Conservation (phyloP, 352 stramenopile species). For the Thalassiosira delicatula region DNA sequence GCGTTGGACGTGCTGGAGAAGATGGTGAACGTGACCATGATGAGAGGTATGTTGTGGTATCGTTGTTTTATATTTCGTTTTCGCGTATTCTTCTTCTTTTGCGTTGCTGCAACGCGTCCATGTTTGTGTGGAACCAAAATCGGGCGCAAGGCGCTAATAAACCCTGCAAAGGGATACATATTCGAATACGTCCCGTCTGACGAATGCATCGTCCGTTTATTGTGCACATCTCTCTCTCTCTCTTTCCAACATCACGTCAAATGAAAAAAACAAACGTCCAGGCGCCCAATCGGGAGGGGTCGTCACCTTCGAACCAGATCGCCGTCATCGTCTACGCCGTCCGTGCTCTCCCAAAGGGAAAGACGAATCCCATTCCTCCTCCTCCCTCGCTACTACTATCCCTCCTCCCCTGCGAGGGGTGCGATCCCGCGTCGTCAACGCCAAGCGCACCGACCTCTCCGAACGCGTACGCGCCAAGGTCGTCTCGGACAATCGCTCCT, state of each 20-base stretch:
- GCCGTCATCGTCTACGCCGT: too few species aligned
- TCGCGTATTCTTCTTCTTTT: neutral
- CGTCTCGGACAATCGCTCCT: constrained; percentile 28
- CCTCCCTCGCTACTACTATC: neutral
- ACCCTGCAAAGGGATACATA: too few species aligned
- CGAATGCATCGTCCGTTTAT: too few species aligned
- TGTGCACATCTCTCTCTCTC: neutral
- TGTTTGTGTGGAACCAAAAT: neutral
- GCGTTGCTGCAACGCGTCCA: too few species aligned
- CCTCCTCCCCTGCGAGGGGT: constrained; percentile 5
- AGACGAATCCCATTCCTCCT: neutral
- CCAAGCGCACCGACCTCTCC: constrained; percentile 78
- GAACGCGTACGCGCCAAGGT: constrained; percentile 69
- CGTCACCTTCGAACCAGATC: constrained; percentile 50
- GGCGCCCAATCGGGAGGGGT: constrained; percentile 51
- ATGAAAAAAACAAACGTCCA: too few species aligned
- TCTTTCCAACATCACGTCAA: neutral
- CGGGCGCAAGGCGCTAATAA: too few species aligned
- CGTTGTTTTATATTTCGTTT: too few species aligned
- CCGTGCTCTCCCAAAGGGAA: too few species aligned
- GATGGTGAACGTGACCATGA: constrained; percentile 66
- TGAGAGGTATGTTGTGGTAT: constrained; percentile 37
- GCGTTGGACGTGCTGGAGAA: constrained; percentile 56
- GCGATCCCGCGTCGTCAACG: constrained; percentile 78
- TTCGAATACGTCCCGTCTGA: too few species aligned